Percentiles rank a stretch among this genome's conserved stretches.
phyloP scores from a whole-genome alignment of 2,329 filamentous ascomycete genomes.

The Venturia carpophila region DNA sequence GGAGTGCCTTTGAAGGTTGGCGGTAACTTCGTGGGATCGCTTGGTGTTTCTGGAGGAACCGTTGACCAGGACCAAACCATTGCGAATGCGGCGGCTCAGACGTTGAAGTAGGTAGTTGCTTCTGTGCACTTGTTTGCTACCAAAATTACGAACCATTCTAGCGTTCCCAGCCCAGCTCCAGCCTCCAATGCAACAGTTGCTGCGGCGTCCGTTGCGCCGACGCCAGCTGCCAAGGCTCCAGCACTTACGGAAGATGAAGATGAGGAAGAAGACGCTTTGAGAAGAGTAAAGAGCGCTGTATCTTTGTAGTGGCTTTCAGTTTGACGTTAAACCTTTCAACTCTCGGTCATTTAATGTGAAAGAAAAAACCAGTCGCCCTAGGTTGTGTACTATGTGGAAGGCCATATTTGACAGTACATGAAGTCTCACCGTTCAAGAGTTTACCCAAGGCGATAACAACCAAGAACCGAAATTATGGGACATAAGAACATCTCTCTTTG shows the following conservation, averaged over 20 bases:
- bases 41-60: slow-evolving; percentile 27
- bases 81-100: slow-evolving; percentile 22
- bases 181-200: background rate
- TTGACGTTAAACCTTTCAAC: too few species aligned
- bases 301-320: background rate
- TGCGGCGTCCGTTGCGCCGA: background rate
- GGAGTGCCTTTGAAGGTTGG: slow-evolving; percentile 26
- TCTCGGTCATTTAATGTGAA: too few species aligned
- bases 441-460: background rate
- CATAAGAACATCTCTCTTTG: too few species aligned
- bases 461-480: background rate
- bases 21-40: slow-evolving; percentile 26
- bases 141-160: slow-evolving; percentile 44
- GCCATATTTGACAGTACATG: too few species aligned
- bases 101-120: slow-evolving; percentile 13
- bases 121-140: slow-evolving; percentile 32
- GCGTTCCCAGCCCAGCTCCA: background rate
- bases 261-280: background rate
- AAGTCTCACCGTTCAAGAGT: background rate
- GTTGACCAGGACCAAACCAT: slow-evolving; percentile 26
- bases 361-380: too few species aligned
- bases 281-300: background rate
- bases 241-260: background rate
- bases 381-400: too few species aligned
- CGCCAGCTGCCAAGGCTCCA: background rate